phyloP scores from a whole-genome alignment of 2,329 filamentous ascomycete species.

The Coleophoma crateriformis region DNA sequence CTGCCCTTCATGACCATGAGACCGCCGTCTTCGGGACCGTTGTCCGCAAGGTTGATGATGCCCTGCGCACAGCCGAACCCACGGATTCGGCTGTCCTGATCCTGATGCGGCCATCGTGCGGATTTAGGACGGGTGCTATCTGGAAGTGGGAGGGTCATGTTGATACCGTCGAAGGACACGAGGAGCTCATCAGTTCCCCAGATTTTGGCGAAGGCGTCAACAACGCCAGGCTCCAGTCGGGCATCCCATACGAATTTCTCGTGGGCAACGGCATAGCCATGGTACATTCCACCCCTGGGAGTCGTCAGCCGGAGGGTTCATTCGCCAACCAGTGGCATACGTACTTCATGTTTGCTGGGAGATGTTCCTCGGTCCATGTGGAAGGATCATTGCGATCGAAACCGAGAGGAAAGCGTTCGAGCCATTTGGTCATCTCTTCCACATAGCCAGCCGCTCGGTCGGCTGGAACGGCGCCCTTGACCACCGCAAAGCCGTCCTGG shows the following conservation, averaged over 20 bases:
- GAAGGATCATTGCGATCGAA: constrained; percentile 28
- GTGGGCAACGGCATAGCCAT: constrained; percentile 31
- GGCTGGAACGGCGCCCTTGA: constrained; percentile 35
- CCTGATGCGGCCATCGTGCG: constrained; percentile 29
- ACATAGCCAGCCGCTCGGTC: constrained; percentile 28
- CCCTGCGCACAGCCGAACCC: constrained; percentile 38
- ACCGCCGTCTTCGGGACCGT: constrained; percentile 26
- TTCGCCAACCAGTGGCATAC: too few species aligned
- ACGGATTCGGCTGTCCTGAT: constrained; percentile 28
- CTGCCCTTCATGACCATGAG: constrained; percentile 26
- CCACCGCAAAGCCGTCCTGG: constrained; percentile 33
- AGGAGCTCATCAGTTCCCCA: constrained; percentile 35
- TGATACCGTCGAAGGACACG: constrained; percentile 38
- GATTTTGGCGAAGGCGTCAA: constrained; percentile 32
- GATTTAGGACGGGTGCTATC: neutral
- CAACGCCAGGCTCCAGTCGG: constrained; percentile 30
- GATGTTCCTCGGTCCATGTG: constrained; percentile 29
- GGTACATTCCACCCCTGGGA: constrained; percentile 29
- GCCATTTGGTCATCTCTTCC: constrained; percentile 17
- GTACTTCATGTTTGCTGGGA: constrained; percentile 27
- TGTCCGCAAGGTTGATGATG: constrained; percentile 31
- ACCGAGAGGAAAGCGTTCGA: constrained; percentile 21
- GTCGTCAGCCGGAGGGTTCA: constrained; percentile 3
- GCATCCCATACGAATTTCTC: constrained; percentile 33
- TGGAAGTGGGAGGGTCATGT: constrained; percentile 29